Evolutionary conservation across 2,329 filamentous ascomycete genomes (phyloP), one percentile per base, ranked within the genome.

Genomic region (Trichophyton equinum): DNA sequence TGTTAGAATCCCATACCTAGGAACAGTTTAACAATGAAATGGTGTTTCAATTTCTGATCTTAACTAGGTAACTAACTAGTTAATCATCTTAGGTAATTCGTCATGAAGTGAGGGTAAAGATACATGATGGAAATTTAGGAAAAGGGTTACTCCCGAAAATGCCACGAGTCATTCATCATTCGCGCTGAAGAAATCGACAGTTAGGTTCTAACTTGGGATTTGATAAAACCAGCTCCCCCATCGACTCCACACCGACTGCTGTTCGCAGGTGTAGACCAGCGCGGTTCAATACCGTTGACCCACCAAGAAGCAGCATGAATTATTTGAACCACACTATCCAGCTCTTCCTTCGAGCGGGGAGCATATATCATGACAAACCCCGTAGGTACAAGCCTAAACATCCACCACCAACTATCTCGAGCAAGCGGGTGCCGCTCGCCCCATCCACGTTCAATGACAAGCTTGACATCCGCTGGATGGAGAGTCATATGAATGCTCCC

Each of bases 311-410:
- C 87, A 2, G 89, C 88, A 65, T 84, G 82, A 61, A 94, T 83
- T 65, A 95, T 87, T 65, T 78, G 76, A 70, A 83, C 81, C 3
- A 91, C 81, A 58, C 84, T 79, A 59, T 82, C 78, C 27, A 94
- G 72, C 70, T 95, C 89, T 27, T 80, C 78, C 62, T 84, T 79
- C 64, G 85, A 79, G 68, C 87, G 77, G 1, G 90, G 89, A 18
- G 89, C 88, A 74, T 95, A 95, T 3, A 95, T 78, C 83, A 95
- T 85, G 61, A 89, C 78, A 72, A 95, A 95, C 47, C 87, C 85
- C 2, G 79, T 75, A 0, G 89, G 88, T 60, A 94, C 84, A 58
- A 87, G 87, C 68, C 83, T 80, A 63, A 79, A 78, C 64, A 85
- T 80, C 77, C 82, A 85, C 49, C 83, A 82, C 60, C 83, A 85